Base-by-base conservation (phyloP, 1,284 basidiomycete genomes). In the Papiliotrema laurentii region DNA sequence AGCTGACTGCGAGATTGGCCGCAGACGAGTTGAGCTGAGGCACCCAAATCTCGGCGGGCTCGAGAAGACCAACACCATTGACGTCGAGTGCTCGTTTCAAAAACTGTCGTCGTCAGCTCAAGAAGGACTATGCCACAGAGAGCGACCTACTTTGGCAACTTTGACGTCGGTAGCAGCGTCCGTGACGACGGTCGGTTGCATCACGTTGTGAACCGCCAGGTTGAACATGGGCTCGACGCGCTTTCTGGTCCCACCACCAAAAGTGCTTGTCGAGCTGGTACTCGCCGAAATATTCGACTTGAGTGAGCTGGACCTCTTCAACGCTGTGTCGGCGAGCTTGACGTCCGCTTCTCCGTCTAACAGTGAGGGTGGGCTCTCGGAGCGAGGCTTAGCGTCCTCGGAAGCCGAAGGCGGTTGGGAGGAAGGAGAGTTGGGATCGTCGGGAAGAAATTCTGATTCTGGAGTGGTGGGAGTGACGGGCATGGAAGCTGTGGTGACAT, bases 201-300 rank as follows among this genome's bases (percentile, higher is more conserved):
- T 81, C 50, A 97, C 89, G 58, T 89, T 89, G 74, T 98, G 93
- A 2, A 72, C 65, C 47, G 88, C 85, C 28, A 97, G 80, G 64
- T 94, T 97, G 76, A 96, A 97, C 14, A 97, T 79, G 0, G 94
- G 93, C 42, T 92, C 86, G 59, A 97, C 92, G 60, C 85, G 83
- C 47, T 66, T 69, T 14, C 60, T 63, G 9, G 42, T 10, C 14
- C 50, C 22, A 7, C 31, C 45, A 0, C 37, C 41, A 14, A 53
- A 54, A 21, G 45, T 55, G 9, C 48, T 45, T 4, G 51, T 53
- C n/a, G 46, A 49, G 6, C 44, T 52, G 5, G 51, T 59, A 13
- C 38, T 50, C 2, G 52, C 54, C 19, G 66, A 63, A 3, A 53
- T 38, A 31, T 46, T 62, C 7, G 60, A 66, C 26, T 49, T 55